Conservation (phyloP, 2,329 filamentous ascomycete species). For the Aspergillus novoparasiticus region DNA sequence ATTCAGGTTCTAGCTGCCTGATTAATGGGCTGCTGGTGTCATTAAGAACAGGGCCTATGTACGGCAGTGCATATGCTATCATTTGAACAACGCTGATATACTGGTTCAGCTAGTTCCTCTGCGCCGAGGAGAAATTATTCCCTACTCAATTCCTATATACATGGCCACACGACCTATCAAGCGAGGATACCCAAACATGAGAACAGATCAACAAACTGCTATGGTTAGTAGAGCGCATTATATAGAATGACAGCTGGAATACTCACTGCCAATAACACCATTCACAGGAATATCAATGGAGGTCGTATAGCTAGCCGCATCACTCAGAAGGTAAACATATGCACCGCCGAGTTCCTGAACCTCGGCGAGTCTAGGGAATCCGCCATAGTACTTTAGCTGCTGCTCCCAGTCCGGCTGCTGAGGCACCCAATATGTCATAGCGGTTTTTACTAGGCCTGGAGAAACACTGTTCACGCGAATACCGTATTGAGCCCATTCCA, state of each 20-base stretch:
- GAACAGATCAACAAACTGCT: background rate
- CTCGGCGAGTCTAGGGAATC: conserved; percentile 55
- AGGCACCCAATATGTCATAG: conserved; percentile 55
- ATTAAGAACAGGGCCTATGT: accelerated
- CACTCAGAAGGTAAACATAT: conserved; percentile 53
- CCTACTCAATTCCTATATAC: background rate
- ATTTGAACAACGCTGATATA: background rate
- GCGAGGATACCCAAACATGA: no score
- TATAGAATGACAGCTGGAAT: background rate
- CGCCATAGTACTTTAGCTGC: conserved; percentile 58
- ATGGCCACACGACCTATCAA: background rate
- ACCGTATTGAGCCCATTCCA: conserved; percentile 70
- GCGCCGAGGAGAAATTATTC: no score
- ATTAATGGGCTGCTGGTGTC: background rate
- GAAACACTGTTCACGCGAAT: conserved; percentile 68
- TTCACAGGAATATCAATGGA: conserved; percentile 54
- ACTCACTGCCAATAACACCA: conserved; percentile 48
- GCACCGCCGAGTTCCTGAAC: conserved; percentile 55
- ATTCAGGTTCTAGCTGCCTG: background rate
- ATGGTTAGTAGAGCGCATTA: background rate
- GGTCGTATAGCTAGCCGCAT: conserved; percentile 52
- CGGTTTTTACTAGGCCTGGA: conserved; percentile 26
- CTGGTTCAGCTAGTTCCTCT: accelerated
- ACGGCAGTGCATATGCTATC: background rate
- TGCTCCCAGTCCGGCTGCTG: conserved; percentile 54